phyloP scores from a whole-genome alignment of 805 yeast species.

The Yamadazyma scolyti region DNA sequence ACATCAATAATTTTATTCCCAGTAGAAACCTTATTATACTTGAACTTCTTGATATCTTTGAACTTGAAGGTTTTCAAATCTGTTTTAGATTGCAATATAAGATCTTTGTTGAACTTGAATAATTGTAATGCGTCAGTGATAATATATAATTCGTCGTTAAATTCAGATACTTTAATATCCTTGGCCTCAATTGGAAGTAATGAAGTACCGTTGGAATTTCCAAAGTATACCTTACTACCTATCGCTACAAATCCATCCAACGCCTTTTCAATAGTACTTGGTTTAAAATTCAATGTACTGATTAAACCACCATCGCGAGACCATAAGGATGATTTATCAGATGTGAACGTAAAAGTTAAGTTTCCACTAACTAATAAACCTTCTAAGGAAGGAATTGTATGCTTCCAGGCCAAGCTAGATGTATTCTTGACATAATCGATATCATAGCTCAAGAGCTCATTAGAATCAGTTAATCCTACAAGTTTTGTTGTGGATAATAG shows the following conservation, averaged over 20 bases:
- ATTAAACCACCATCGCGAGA: conserved; percentile 4
- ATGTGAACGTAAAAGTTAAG: too few relatives aligned
- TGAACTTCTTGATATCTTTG: not conserved
- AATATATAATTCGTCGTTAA: conserved; percentile 4
- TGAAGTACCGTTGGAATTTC: not conserved
- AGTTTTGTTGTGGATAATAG: conserved; percentile 1
- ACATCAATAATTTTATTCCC: conserved; percentile 3
- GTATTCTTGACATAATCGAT: not conserved
- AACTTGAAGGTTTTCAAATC: conserved; percentile 4
- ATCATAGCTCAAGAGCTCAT: conserved; percentile 4
- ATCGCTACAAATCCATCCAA: conserved; percentile 6
- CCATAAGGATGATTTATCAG: too few relatives aligned
- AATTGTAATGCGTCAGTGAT: conserved; percentile 5
- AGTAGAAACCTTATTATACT: not conserved
- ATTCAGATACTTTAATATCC: conserved; percentile 5
- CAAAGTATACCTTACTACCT: conserved; percentile 1
- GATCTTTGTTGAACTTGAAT: conserved; percentile 1
- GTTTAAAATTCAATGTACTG: conserved; percentile 1
- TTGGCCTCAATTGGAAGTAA: conserved; percentile 1
- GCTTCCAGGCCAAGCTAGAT: too few relatives aligned
- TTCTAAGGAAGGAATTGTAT: too few relatives aligned
- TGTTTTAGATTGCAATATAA: not conserved
- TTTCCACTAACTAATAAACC: too few relatives aligned
- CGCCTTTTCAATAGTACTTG: not conserved
- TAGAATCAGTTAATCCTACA: conserved; percentile 4